These are phyloP conservation scores for Bisporella sp. DNA, from an alignment of 2,329 filamentous ascomycete genomes.

Conservation along the genomic window DNA sequence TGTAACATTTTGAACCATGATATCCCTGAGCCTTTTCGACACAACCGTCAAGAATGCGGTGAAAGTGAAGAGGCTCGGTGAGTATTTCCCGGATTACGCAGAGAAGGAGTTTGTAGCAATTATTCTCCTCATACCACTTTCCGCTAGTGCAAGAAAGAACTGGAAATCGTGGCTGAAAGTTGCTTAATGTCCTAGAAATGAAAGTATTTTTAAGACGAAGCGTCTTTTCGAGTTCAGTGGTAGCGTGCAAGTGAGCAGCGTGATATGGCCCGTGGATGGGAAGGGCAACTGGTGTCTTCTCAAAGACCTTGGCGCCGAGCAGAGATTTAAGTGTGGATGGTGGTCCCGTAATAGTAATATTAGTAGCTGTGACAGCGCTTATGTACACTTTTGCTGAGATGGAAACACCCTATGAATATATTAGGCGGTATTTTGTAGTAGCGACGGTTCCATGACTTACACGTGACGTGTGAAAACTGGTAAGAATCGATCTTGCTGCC, in stretches of 20 bases:
- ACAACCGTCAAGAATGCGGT: slow-evolving; percentile 41
- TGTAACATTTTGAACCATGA: slow-evolving; percentile 33
- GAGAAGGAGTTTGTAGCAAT: slow-evolving; percentile 10
- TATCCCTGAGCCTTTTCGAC: slow-evolving; percentile 35
- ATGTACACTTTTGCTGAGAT: slow-evolving; percentile 40
- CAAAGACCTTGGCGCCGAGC: slow-evolving; percentile 32
- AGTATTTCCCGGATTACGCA: slow-evolving; percentile 38
- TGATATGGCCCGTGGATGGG: slow-evolving; percentile 52
- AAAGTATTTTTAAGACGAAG: slow-evolving; percentile 2
- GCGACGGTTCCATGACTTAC: slow-evolving; percentile 27
- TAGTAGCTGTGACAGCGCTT: slow-evolving; percentile 42
- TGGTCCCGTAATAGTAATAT: slow-evolving; percentile 47
- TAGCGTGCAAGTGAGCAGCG: slow-evolving; percentile 44
- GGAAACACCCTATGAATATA: slow-evolving; percentile 30
- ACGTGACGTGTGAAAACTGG: slow-evolving; percentile 50
- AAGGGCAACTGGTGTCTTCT: slow-evolving; percentile 38
- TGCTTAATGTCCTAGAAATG: slow-evolving; percentile 30
- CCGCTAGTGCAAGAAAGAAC: slow-evolving; percentile 42
- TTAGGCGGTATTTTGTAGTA: neutral
- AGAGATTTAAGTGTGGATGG: slow-evolving; percentile 41
- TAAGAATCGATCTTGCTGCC: slow-evolving; percentile 42
- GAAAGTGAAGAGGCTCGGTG: slow-evolving; percentile 41
- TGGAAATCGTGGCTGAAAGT: slow-evolving; percentile 37
- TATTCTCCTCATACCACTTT: slow-evolving; percentile 10
- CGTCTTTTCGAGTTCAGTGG: slow-evolving; percentile 30